Evolutionary conservation across 345 rosid genomes (phyloP), one percentile per base, ranked within the genome.

Genomic region (Capsella bursapastoris): DNA sequence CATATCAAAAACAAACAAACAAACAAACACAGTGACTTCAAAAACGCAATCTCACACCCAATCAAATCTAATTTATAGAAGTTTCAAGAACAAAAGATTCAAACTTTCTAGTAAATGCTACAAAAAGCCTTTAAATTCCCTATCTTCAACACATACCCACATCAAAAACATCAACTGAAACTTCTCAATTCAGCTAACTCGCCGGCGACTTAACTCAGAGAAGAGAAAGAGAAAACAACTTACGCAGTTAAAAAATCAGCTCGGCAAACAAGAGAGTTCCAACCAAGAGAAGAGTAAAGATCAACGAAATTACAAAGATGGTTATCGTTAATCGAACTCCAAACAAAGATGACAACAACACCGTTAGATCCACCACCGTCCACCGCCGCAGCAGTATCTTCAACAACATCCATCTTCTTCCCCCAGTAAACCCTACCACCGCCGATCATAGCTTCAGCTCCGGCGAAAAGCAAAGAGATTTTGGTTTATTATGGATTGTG

Each of bases 231-330:
- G 40, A 57, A 7, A 5, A 14, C 25, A 65, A 81, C 81, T 78
- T 75, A 89, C 97, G 89, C 87, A 82, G 78, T 72, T 79, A 95
- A 82, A 70, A 95, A 95, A 80, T 84, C 89, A 66, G 97, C 82
- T 57, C 77, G 89, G 38, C 91, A 86, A 75, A 92, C 82, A 62
- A 95, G 96, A 31, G 96, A 88, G 71, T 86, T 85, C 99, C 97
- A 95, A 1, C 92, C 87, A 4, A 95, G 92, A 71, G 99, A 90
- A 15, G 96, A 86, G 74, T 90, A 92, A 71, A 95, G 82, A 80
- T 92, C 90, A 32, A 88, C 79, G 73, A 77, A 86, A 71, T 65
- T 83, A 15, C 70, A 29, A 53, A 90, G 74, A 28, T 81, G 87
- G 32, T 51, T 68, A n/a, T 87, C 86, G 37, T 69, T 76, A 72